These are phyloP conservation scores for Aspergillus taichungensis DNA, from an alignment of 495 filamentous ascomycete species.

Conservation along the genomic window DNA sequence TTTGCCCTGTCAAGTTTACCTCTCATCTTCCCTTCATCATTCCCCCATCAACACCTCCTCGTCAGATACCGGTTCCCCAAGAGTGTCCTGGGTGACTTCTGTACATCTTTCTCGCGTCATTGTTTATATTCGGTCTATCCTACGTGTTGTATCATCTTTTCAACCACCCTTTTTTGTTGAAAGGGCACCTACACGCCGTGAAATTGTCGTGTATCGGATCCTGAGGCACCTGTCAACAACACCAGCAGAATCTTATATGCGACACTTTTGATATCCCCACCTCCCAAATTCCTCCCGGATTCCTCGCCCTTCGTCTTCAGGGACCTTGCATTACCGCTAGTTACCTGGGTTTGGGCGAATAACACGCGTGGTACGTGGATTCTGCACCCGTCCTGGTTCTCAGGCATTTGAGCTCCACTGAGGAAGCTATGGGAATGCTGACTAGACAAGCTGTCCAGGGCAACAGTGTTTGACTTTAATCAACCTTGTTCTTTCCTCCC, in stretches of 20 bases:
- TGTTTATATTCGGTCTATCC: constrained; percentile 9
- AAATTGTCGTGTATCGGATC: constrained; percentile 14
- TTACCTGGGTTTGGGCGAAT: constrained; percentile 21
- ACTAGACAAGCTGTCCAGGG: constrained; percentile 20
- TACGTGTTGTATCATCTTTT: constrained; percentile 5
- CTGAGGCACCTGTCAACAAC: constrained; percentile 18
- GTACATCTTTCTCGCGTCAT: constrained; percentile 14
- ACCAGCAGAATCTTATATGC: constrained; percentile 22
- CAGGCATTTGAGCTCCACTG: constrained; percentile 32
- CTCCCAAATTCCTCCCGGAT: constrained; percentile 14
- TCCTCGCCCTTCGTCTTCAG: constrained; percentile 6
- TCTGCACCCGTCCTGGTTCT: constrained; percentile 16
- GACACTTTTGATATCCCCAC: constrained; percentile 12
- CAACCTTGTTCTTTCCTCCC: constrained; percentile 19
- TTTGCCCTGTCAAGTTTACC: constrained; percentile 33
- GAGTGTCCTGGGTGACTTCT: not conserved
- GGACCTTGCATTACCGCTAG: constrained; percentile 19
- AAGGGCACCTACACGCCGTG: constrained; percentile 16
- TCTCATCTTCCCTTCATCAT: constrained; percentile 26
- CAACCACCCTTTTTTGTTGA: constrained; percentile 1
- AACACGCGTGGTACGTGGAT: constrained; percentile 39
- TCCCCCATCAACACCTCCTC: constrained; percentile 12
- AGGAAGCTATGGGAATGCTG: constrained; percentile 35
- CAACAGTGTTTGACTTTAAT: constrained; percentile 20
- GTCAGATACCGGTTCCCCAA: not conserved